phyloP scores from a whole-genome alignment of 352 stramenopile species.

The Phytopythium aichiense region DNA sequence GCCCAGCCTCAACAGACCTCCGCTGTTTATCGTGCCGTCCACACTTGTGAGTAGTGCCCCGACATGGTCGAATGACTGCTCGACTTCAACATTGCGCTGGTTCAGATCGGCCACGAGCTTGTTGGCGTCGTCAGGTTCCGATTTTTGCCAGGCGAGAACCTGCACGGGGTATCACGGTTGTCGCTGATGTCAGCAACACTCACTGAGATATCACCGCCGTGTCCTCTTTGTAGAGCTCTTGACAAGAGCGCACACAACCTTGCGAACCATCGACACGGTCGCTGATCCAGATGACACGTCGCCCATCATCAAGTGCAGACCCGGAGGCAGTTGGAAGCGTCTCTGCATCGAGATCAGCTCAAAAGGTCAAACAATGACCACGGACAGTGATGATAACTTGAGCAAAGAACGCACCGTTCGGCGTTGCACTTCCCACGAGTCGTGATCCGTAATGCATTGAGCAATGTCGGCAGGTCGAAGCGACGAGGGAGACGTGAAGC shows the following conservation, averaged over 20 bases:
- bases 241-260: constrained; percentile 34
- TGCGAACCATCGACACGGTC: constrained; percentile 79
- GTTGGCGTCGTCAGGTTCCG: constrained; percentile 13
- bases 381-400: background rate
- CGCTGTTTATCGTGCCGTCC: background rate
- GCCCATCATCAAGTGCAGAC: constrained; percentile 91
- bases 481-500: constrained; percentile 43
- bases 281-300: constrained; percentile 94
- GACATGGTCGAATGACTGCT: constrained; percentile 15
- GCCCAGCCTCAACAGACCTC: background rate
- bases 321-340: constrained; percentile 53
- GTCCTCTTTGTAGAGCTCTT: background rate
- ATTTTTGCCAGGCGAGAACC: constrained; percentile 27
- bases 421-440: constrained; percentile 37
- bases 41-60: constrained; percentile 2
- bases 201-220: background rate
- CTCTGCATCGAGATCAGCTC: constrained; percentile 25
- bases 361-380: constrained; percentile 3
- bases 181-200: background rate
- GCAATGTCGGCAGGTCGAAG: constrained; percentile 58
- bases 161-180: background rate
- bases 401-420: constrained; percentile 32
- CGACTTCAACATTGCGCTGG: constrained; percentile 17
- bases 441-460: constrained; percentile 29
- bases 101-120: constrained; percentile 16